Base-by-base conservation (phyloP, 1,284 basidiomycete species). In the Paramarasmius palmivorus region DNA sequence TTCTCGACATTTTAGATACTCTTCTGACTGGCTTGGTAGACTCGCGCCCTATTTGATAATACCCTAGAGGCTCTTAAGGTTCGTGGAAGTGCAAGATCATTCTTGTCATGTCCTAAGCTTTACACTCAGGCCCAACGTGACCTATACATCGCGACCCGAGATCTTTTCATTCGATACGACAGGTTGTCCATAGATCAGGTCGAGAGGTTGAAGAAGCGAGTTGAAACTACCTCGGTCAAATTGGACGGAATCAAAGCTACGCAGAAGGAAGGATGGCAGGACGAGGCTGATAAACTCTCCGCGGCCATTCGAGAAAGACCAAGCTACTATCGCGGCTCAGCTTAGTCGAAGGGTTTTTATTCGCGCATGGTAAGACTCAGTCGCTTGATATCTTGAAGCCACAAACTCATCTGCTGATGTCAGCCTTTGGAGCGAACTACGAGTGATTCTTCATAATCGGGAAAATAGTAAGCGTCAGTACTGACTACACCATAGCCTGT, bases 371-470 rank as follows among this genome's bases (percentile, higher is more conserved):
- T 92, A 60, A 61, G 84, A 67, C 37, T 39, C n/a, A 22, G 56
- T 26, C 44, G 36, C 34, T 44, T 36, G 49, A 23, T 35, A 23
- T 25, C 19, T 23, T 45, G 2, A 35, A 36, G 54, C 48, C 57
- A 20, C 37, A 56, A 46, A 39, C 38, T 6, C 60, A 25, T 54
- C 38, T 19, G 22, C 44, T 40, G n/a, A n/a, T 17, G n/a, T 50
- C 54, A 92, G 93, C 60, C 83, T 95, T 81, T 96, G 93, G 93
- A 90, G 95, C 62, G 93, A 96, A 68, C 76, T 95, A 14, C 83
- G 90, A 12, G 88, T 94, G 2, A 86, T 95, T 25, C 73, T 94
- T 48, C 93, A 95, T 68, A 93, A 94, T 63, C 76, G 90, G 39
- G 93, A 95, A 72, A 92, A 93, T 58, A 79, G 88, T 0, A 77